A percentile compares a stretch with the other conserved stretches of the same genome.
Evolutionary conservation across 106 monocot species (phyloP).

Genomic region (Dendrobium catenatum): DNA sequence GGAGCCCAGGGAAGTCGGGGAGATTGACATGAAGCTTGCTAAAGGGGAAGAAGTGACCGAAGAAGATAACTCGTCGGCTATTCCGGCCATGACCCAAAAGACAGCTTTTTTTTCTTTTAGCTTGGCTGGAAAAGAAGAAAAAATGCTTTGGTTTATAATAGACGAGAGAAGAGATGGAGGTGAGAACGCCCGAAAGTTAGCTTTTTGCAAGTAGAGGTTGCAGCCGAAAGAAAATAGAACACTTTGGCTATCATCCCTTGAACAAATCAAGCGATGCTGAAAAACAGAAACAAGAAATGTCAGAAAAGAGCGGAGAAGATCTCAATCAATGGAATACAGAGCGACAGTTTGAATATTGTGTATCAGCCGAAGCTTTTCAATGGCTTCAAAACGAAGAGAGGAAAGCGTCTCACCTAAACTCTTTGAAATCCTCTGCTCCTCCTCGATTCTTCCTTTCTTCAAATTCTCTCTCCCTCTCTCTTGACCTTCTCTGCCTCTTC

Average conservation of each 20-base stretch:
- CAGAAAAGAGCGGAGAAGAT: background rate
- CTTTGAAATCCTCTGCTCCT: too few relatives aligned
- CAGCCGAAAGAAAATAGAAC: background rate
- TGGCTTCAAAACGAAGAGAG: too few relatives aligned
- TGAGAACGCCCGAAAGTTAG: background rate
- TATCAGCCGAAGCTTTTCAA: too few relatives aligned
- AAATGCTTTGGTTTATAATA: too few relatives aligned
- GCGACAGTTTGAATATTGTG: background rate
- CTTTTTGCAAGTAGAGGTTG: background rate
- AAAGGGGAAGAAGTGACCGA: slow-evolving; percentile 21
- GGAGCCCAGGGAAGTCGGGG: slow-evolving; percentile 1
- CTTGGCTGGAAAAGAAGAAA: background rate
- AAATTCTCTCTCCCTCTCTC: background rate
- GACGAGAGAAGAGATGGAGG: background rate
- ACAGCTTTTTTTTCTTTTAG: background rate
- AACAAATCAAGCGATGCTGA: background rate
- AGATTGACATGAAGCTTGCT: slow-evolving; percentile 18
- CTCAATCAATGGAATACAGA: background rate
- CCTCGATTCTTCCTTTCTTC: background rate
- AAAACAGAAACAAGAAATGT: background rate
- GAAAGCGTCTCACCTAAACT: too few relatives aligned
- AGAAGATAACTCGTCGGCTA: slow-evolving; percentile 15
- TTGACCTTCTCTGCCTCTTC: background rate
- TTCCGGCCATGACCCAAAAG: background rate
- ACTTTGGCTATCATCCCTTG: background rate